A percentile compares a stretch with the other conserved stretches of the same genome.
Conservation (phyloP, 495 filamentous ascomycete genomes). For the Aspergillus bertholletiae region DNA sequence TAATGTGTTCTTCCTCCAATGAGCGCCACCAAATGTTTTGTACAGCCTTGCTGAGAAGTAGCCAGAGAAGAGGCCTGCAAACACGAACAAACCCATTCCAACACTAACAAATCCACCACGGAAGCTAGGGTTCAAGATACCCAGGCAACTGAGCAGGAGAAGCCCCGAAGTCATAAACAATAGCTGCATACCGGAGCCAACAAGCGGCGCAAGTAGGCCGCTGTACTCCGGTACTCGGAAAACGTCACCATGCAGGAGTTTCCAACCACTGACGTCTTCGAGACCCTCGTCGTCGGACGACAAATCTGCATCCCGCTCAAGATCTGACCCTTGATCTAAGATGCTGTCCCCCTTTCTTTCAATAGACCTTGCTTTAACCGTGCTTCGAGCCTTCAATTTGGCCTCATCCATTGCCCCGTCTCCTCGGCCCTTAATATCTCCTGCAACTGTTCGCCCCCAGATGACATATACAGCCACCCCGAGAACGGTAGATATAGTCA, state of each 20-base stretch:
- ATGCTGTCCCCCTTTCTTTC: conserved; percentile 58
- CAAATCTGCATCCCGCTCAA: conserved; percentile 58
- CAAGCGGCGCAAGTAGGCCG: conserved; percentile 74
- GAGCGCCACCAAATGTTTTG: conserved; percentile 77
- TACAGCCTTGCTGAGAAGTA: conserved; percentile 86
- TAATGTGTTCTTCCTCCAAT: conserved; percentile 78
- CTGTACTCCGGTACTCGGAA: conserved; percentile 77
- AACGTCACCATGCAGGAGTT: conserved; percentile 91
- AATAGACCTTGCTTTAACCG: conserved; percentile 43
- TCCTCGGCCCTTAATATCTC: conserved; percentile 72
- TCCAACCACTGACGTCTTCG: conserved; percentile 91
- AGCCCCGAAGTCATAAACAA: conserved; percentile 81
- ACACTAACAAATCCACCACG: conserved; percentile 90
- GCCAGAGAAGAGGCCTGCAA: conserved; percentile 87
- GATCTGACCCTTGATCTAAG: conserved; percentile 60
- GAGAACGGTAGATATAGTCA: conserved; percentile 80
- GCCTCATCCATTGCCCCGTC: conserved; percentile 66
- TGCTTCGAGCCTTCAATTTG: conserved; percentile 53
- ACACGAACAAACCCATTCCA: conserved; percentile 80
- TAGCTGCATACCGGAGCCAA: conserved; percentile 88
- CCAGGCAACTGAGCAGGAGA: conserved; percentile 74
- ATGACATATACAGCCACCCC: conserved; percentile 85
- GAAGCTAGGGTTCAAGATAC: conserved; percentile 86
- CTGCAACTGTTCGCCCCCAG: conserved; percentile 73
- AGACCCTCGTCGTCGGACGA: conserved; percentile 72